Evolutionary conservation across 805 yeast species (phyloP).

Genomic region (Yarrowia phangngaensis): DNA sequence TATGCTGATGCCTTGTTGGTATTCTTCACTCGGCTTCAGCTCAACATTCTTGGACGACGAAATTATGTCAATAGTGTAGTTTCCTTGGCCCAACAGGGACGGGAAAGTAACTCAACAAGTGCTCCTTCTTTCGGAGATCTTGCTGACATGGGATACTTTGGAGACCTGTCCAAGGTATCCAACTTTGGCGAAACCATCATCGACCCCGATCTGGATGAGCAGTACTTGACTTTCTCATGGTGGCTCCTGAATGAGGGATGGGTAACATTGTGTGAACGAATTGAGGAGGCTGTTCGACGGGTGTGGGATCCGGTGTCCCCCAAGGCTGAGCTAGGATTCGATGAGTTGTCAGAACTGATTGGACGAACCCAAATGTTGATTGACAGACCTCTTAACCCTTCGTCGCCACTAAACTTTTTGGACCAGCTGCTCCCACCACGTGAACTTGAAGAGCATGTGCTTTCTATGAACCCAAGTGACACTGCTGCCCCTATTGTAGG

Average conservation of each 20-base stretch:
- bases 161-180: constrained; percentile 4
- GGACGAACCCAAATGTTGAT: constrained; percentile 40
- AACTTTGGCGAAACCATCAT: constrained; percentile 24
- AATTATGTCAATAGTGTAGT: constrained; percentile 79
- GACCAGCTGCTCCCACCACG: constrained; percentile 49
- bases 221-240: constrained; percentile 81
- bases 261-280: constrained; percentile 51
- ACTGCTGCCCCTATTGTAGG: constrained; percentile 32
- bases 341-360: constrained; percentile 49
- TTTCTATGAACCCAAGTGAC: constrained; percentile 47
- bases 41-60: constrained; percentile 82
- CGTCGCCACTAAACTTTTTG: constrained; percentile 33
- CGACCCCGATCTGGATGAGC: constrained; percentile 31
- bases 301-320: constrained; percentile 67
- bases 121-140: constrained; percentile 18
- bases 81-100: constrained; percentile 52
- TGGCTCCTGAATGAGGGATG: constrained; percentile 90
- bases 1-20: constrained; percentile 67
- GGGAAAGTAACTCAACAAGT: constrained; percentile 30
- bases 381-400: constrained; percentile 35
- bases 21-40: constrained; percentile 77
- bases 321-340: constrained; percentile 61
- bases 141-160: constrained; percentile 23
- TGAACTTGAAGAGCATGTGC: constrained; percentile 50
- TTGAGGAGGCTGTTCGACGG: constrained; percentile 54